Base-by-base conservation (phyloP, 2,329 filamentous ascomycete genomes). In the Diplodia corticola region DNA sequence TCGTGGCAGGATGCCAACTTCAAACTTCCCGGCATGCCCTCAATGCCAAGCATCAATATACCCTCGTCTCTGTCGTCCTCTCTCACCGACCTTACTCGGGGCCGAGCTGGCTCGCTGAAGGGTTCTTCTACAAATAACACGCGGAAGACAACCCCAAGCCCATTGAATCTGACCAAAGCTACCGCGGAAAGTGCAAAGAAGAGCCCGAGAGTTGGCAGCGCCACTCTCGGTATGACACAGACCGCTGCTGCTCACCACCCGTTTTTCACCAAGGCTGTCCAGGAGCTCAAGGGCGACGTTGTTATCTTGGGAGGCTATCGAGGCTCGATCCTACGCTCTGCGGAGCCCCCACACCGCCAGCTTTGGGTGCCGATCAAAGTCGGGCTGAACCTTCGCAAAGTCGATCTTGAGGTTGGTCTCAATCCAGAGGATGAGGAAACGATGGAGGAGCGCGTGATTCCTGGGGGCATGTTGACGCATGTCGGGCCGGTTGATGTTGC, bases 321-420 rank as follows among this genome's bases (percentile, higher is more conserved):
- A 69, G 94, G 94, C 3, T 97, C 93, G 0, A 85, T 97, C n/a
- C 78, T 98, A 33, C 88, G 93, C 33, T 96, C 92, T 12, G 90
- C 92, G 12, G 89, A 92, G 68, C 86, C 91, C 9, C 90, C 91
- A 4, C 88, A 94, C 73, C 88, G 92, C n/a, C 92, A 96, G 74
- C 80, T 97, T 0, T 98, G 94, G 94, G 91, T 96, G 1, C 93
- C 93, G 0, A 89, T 97, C 73, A 97, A 97, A 77, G 89, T 97
- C 30, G 93, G 94, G 0, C 80, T 98, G 60, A 97, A 96, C 71
- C 86, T 97, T 68, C 89, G 93, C 65, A 97, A 95, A 74, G 93
- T 94, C 2, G 92, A 98, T 74, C 83, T 98, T 4, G 92, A 96
- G 75, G 89, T 98, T 10, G 93, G 93, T 0, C 79, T 97, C 4